Conservation (phyloP, 306 rosid species). For the Biancaea sappan region DNA sequence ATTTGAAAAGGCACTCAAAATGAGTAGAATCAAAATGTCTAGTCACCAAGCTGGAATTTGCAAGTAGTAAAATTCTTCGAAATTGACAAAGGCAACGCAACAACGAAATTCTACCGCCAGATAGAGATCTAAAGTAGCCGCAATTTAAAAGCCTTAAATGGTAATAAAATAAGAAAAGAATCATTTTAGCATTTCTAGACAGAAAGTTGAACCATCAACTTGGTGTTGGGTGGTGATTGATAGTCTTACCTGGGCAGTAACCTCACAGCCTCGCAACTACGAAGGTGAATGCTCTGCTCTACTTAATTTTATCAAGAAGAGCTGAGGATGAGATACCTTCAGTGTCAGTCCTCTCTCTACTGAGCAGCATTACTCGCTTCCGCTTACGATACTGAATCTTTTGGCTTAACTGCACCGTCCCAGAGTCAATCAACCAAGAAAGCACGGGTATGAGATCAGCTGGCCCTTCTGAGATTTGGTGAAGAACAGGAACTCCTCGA, state of each 20-base stretch:
- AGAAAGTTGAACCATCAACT: neutral
- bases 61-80: neutral
- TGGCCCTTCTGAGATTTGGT: conserved; percentile 68
- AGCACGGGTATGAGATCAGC: conserved; percentile 72
- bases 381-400: conserved; percentile 79
- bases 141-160: too few relatives aligned
- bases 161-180: neutral
- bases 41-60: neutral
- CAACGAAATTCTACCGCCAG: too few relatives aligned
- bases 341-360: too few relatives aligned
- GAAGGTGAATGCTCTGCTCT: too few relatives aligned
- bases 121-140: too few relatives aligned
- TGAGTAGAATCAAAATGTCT: neutral
- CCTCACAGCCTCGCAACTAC: conserved; percentile 2
- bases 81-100: too few relatives aligned
- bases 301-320: too few relatives aligned
- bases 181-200: neutral
- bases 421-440: conserved; percentile 82
- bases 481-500: conserved; percentile 72
- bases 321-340: too few relatives aligned
- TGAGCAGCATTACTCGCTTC: conserved; percentile 64
- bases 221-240: neutral
- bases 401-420: conserved; percentile 73
- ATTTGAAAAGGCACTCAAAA: neutral
- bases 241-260: conserved; percentile 28